Evolutionary conservation across 495 filamentous ascomycete genomes (phyloP).

Genomic region (Podospora sp.): DNA sequence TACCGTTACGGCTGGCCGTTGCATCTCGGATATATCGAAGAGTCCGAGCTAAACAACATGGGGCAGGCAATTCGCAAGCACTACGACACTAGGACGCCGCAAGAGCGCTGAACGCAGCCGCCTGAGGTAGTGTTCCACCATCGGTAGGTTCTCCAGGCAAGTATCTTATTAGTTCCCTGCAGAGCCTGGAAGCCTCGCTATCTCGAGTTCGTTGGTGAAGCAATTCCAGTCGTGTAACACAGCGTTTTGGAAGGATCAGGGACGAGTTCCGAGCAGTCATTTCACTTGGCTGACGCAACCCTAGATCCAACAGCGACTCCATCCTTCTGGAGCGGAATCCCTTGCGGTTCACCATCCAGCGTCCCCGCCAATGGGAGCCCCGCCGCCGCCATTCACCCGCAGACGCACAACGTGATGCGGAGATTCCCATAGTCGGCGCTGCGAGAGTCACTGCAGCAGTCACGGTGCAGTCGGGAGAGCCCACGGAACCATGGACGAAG

Average conservation of each 20-base stretch:
- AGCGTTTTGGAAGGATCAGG: background rate
- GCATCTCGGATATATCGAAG: background rate
- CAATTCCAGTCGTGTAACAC: background rate
- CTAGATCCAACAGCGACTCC: constrained; percentile 1
- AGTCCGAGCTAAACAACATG: constrained; percentile 2
- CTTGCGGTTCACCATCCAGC: background rate
- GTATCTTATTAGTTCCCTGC: background rate
- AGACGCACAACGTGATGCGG: background rate
- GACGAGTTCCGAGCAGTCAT: background rate
- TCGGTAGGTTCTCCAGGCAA: too few species aligned
- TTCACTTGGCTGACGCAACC: background rate
- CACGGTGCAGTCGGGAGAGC: constrained; percentile 4
- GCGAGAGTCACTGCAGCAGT: background rate
- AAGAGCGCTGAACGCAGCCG: background rate
- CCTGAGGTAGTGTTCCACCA: too few species aligned
- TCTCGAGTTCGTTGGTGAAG: background rate
- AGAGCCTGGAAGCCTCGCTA: too few species aligned
- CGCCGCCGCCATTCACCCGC: background rate
- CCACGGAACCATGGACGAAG: background rate
- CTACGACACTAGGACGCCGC: background rate
- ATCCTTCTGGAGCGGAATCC: background rate
- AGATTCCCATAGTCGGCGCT: background rate
- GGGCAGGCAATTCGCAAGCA: background rate
- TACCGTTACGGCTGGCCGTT: background rate
- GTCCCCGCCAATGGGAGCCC: background rate